phyloP scores from a whole-genome alignment of 345 rosid genomes.

The Schrenkiella parvula region DNA sequence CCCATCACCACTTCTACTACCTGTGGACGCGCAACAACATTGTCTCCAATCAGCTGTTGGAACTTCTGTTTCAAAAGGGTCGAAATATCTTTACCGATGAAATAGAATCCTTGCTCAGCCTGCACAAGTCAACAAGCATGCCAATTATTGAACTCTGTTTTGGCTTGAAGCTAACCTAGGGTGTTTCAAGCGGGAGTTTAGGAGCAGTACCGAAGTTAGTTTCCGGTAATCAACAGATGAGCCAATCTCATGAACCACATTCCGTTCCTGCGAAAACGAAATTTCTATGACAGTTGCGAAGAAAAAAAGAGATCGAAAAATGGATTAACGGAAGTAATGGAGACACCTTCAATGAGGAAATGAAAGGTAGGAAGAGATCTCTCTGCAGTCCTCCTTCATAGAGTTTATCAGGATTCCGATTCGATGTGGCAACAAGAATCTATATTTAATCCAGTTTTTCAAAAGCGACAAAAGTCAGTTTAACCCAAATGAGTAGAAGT shows the following conservation, averaged over 20 bases:
- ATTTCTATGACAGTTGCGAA: not conserved
- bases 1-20: constrained; percentile 96
- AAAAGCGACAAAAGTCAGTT: not conserved
- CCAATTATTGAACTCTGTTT: not conserved
- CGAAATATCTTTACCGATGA: constrained; percentile 64
- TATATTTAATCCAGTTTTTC: constrained; percentile 36
- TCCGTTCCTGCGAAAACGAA: constrained; percentile 57
- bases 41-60: constrained; percentile 59
- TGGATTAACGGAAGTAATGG: not conserved
- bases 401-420: constrained; percentile 97
- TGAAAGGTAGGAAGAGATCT: constrained; percentile 94
- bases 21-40: constrained; percentile 44
- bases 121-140: constrained; percentile 29
- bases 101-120: constrained; percentile 95
- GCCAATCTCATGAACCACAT: constrained; percentile 81
- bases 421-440: constrained; percentile 95
- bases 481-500: not conserved
- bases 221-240: constrained; percentile 86
- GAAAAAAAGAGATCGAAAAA: not conserved
- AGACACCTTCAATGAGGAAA: constrained; percentile 74
- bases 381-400: constrained; percentile 97
- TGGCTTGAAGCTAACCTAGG: constrained; percentile 17
- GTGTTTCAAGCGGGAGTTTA: not conserved
- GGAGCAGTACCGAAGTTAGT: constrained; percentile 64
- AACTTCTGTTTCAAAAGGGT: constrained; percentile 58